Conservation (phyloP, 768 basidiomycete genomes). For the Leccinellum albellum region DNA sequence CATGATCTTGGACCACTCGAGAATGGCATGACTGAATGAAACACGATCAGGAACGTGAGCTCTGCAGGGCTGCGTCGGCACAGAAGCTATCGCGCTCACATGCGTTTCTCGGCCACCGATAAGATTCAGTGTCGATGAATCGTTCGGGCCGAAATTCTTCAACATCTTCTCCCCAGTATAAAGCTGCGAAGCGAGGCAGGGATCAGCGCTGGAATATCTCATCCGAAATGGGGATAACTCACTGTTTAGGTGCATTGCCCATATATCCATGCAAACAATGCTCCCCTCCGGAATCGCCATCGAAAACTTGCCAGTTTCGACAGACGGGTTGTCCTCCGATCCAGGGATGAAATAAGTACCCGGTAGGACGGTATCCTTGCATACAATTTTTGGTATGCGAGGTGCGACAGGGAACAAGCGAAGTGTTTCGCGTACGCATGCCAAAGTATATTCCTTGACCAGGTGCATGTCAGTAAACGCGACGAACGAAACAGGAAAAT, state of each 20-base stretch:
- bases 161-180: constrained; percentile 35
- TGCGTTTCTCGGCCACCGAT: constrained; percentile 26
- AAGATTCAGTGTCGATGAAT: constrained; percentile 19
- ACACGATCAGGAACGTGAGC: not conserved
- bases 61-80: too few species aligned
- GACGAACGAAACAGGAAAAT: not conserved
- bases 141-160: too few species aligned
- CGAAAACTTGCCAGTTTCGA: constrained; percentile 29
- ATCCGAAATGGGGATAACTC: constrained; percentile 9
- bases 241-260: constrained; percentile 46
- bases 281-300: constrained; percentile 40
- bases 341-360: constrained; percentile 32
- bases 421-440: constrained; percentile 44
- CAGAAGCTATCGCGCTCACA: not conserved
- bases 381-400: constrained; percentile 35
- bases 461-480: not conserved
- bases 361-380: constrained; percentile 33
- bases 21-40: constrained; percentile 40
- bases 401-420: constrained; percentile 39
- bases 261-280: constrained; percentile 37
- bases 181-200: constrained; percentile 27
- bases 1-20: constrained; percentile 44
- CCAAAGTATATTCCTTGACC: constrained; percentile 40
- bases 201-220: not conserved
- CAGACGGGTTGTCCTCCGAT: constrained; percentile 3